phyloP scores from a whole-genome alignment of 2,329 filamentous ascomycete species.

The Colletotrichum tropicale region DNA sequence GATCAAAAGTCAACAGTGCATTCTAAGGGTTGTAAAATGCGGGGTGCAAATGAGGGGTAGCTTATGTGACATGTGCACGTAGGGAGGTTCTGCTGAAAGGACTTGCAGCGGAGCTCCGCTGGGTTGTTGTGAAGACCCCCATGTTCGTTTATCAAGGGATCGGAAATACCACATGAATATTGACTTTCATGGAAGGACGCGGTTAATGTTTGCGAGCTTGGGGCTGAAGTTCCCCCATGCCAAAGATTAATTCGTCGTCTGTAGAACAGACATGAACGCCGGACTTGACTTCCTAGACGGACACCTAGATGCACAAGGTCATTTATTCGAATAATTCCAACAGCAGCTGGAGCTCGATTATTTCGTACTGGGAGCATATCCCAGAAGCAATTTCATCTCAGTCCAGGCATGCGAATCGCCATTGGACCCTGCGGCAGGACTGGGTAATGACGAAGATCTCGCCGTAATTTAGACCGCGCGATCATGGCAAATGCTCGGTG shows the following conservation, averaged over 20 bases:
- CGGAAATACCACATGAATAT: neutral
- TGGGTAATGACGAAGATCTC: neutral
- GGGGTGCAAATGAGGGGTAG: neutral
- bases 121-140: neutral
- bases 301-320: neutral
- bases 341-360: rapidly evolving
- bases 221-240: neutral
- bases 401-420: neutral
- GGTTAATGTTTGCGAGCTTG: neutral
- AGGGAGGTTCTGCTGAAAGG: neutral
- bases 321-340: neutral
- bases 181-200: neutral
- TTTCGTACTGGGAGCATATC: neutral
- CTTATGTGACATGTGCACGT: neutral
- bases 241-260: neutral
- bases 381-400: neutral
- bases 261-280: neutral
- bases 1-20: neutral
- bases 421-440: neutral
- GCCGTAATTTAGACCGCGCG: neutral
- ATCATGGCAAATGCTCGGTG: too few relatives aligned
- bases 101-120: neutral
- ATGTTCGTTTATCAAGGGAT: neutral
- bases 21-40: neutral
- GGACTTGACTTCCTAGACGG: neutral